These are phyloP conservation scores for Aspergillus mulundensis DNA, from an alignment of 495 filamentous ascomycete species.

Conservation along the genomic window DNA sequence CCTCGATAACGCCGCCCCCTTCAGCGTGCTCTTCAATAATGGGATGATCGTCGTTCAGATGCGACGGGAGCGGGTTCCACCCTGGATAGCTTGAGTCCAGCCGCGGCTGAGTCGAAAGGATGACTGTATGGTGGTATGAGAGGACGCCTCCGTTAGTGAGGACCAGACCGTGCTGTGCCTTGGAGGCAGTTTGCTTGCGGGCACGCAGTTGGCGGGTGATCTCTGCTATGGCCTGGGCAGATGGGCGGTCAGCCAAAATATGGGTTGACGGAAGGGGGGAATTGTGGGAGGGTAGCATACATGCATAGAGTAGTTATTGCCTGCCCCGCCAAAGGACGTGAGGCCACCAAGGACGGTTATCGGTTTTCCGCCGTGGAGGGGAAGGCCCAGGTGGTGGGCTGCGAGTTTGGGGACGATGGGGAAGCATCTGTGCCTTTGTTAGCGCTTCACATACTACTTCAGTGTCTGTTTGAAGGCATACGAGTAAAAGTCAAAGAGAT, in stretches of 20 bases:
- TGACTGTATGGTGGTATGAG: slow-evolving; percentile 52
- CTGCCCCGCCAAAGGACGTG: slow-evolving; percentile 56
- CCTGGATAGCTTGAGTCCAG: slow-evolving; percentile 36
- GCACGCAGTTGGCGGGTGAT: slow-evolving; percentile 43
- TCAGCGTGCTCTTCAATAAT: slow-evolving; percentile 36
- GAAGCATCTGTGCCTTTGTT: slow-evolving; percentile 29
- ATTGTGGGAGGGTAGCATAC: slow-evolving; percentile 10
- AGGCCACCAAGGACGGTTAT: slow-evolving; percentile 53
- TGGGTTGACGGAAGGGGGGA: not conserved
- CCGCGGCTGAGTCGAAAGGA: slow-evolving; percentile 41
- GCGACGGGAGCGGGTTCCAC: slow-evolving; percentile 23
- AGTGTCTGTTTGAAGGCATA: no score
- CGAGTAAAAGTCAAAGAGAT: slow-evolving; percentile 55
- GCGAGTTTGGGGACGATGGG: slow-evolving; percentile 58
- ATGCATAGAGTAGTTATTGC: slow-evolving; percentile 61
- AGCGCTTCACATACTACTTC: not conserved
- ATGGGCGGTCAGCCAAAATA: not conserved
- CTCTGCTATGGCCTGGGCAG: slow-evolving; percentile 39
- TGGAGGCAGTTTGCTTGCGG: not conserved
- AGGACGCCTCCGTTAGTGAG: slow-evolving; percentile 54
- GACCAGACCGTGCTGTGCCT: slow-evolving; percentile 41
- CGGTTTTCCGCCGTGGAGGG: slow-evolving; percentile 39
- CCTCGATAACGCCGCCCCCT: slow-evolving; percentile 47
- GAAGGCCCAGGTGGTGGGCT: slow-evolving; percentile 46
- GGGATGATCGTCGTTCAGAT: slow-evolving; percentile 22